Evolutionary conservation across 1,139 yeast genomes (phyloP), one percentile per base, ranked within the genome.

Genomic region (Saccharomycopsis phalli): DNA sequence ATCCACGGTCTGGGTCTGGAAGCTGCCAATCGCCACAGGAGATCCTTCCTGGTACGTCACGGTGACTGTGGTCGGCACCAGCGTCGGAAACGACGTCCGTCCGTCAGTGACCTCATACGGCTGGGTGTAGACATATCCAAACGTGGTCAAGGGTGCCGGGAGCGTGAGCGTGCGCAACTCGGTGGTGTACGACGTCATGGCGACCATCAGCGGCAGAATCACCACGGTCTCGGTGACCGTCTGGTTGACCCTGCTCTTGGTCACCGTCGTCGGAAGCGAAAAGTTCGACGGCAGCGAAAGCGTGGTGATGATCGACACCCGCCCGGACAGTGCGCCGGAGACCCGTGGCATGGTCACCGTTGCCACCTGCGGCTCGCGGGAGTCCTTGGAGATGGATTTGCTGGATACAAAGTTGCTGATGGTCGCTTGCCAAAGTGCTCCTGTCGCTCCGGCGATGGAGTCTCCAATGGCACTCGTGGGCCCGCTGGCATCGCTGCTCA

Each of bases 61-160:
- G 1, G 59, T 53, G 3, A 51, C 50, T 4, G 66, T 56, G 3
- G 56, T 47, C 4, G 64, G 59, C 2, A 67, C 41, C 1, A 51
- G 55, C 0, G 71, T 64, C 1, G 57, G 56, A 35, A 68, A 53
- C 1, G 71, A 59, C 0, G 69, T 64, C 3, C 53, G 27, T 0
- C 59, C 43, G 31, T 51, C 71, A 0, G 74, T 66, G 22, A 69
- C 56, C n/a, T 56, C 58, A 46, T 60, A 67, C 1, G 55, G 51
- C 49, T 68, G 71, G 2, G 69, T 59, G 48, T 66, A 68, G 13
- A 49, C 46, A 40, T 37, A 42, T 10, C 41, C 47, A 37, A 49
- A 47, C 1, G 55, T 48, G 4, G 55, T 47, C n/a, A 41, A 25
- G 11, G 36, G 37, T 20, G 3, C 33, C 33, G 33, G 30, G 37